Percentiles rank a stretch among this genome's conserved stretches.
These are phyloP conservation scores for Coemansia sp. DNA, from an alignment of 192 early-diverging fungal genomes.

Conservation along the genomic window DNA sequence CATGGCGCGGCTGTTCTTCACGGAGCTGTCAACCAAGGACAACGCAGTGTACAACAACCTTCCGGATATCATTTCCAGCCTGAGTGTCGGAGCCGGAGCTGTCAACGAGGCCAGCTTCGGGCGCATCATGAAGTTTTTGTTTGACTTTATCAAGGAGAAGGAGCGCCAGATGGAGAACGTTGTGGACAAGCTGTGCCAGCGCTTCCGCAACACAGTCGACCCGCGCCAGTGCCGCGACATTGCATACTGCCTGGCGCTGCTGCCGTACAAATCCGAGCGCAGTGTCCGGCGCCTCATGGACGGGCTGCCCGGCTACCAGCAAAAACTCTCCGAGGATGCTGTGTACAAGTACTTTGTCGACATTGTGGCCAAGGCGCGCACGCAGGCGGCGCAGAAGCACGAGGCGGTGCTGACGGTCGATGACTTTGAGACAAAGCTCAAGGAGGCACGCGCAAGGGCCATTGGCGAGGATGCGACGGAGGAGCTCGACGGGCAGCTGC, in stretches of 20 bases:
- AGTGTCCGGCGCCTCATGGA: slow-evolving; percentile 85
- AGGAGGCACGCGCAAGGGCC: slow-evolving; percentile 67
- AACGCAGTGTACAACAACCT: slow-evolving; percentile 99
- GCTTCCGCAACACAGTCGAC: slow-evolving; percentile 82
- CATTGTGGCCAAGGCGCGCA: slow-evolving; percentile 76
- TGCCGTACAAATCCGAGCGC: slow-evolving; percentile 87
- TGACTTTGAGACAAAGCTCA: slow-evolving; percentile 81
- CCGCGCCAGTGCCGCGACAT: slow-evolving; percentile 85
- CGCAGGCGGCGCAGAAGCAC: slow-evolving; percentile 58
- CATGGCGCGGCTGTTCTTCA: slow-evolving; percentile 93
- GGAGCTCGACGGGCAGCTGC: slow-evolving; percentile 2
- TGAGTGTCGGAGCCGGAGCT: slow-evolving; percentile 65
- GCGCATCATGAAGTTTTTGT: slow-evolving; percentile 93
- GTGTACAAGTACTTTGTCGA: slow-evolving; percentile 87
- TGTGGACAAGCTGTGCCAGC: slow-evolving; percentile 92
- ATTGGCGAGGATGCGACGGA: slow-evolving; percentile 61
- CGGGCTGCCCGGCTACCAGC: slow-evolving; percentile 78
- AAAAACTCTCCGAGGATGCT: slow-evolving; percentile 84
- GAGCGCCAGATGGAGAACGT: slow-evolving; percentile 95
- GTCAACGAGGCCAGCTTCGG: slow-evolving; percentile 83
- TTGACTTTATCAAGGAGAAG: slow-evolving; percentile 90
- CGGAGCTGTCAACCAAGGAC: slow-evolving; percentile 93
- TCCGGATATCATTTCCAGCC: slow-evolving; percentile 95
- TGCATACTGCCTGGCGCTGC: slow-evolving; percentile 83
- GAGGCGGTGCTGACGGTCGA: slow-evolving; percentile 82